phyloP scores from a whole-genome alignment of 148 eudicot genomes.

The Pouteria glomerata region DNA sequence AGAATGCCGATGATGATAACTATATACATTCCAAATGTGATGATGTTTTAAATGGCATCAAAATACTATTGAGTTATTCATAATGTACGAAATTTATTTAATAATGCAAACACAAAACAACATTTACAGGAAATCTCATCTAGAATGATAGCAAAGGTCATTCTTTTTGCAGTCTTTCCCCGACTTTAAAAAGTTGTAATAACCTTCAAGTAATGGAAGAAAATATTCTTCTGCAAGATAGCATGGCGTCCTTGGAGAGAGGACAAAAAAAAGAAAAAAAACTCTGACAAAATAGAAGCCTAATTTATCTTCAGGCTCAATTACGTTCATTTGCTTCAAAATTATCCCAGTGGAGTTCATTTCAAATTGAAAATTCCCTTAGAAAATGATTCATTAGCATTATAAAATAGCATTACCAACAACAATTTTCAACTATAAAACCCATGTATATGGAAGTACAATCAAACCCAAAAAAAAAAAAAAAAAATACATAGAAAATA shows the following conservation, averaged over 20 bases:
- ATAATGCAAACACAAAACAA: too few relatives aligned
- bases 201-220: background rate
- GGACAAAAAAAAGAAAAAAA: too few relatives aligned
- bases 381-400: background rate
- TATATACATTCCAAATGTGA: too few relatives aligned
- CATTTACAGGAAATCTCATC: too few relatives aligned
- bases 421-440: background rate
- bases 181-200: background rate
- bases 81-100: too few relatives aligned
- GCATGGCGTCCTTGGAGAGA: background rate
- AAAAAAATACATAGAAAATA: background rate
- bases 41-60: too few relatives aligned
- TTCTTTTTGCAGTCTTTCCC: background rate
- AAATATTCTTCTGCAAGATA: background rate
- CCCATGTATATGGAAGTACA: background rate
- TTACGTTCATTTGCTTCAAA: background rate
- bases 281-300: background rate
- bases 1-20: too few relatives aligned
- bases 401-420: background rate
- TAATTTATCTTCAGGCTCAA: too few relatives aligned
- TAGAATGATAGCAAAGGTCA: too few relatives aligned
- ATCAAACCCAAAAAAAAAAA: too few relatives aligned
- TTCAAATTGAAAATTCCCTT: background rate
- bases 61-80: too few relatives aligned
- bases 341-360: background rate